These are phyloP conservation scores for Aegilops sharonensis DNA, from an alignment of 176 grass and related monocot species.

Conservation along the genomic window DNA sequence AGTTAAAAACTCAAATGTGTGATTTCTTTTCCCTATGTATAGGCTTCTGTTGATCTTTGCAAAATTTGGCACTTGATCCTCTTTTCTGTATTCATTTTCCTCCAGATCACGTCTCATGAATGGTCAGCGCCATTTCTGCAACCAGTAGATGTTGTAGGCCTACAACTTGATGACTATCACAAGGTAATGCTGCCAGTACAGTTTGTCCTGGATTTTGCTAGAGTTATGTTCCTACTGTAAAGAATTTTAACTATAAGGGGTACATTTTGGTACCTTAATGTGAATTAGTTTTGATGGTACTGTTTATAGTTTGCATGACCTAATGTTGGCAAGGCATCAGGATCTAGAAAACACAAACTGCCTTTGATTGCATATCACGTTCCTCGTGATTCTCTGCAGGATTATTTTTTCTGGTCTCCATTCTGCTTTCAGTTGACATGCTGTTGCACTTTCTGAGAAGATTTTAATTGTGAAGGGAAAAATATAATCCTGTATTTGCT, in stretches of 20 bases:
- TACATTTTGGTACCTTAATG: slow-evolving; percentile 20
- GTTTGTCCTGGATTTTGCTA: slow-evolving; percentile 1
- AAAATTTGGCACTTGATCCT: slow-evolving; percentile 20
- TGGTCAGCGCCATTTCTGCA: slow-evolving; percentile 70
- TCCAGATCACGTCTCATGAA: slow-evolving; percentile 68
- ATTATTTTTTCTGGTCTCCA: neutral
- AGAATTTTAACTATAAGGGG: neutral
- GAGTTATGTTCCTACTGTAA: neutral
- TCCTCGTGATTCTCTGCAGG: neutral
- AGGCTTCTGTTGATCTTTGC: neutral
- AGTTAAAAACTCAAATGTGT: no score
- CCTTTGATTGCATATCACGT: neutral
- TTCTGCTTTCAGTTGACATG: neutral
- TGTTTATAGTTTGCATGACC: neutral
- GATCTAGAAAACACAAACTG: neutral
- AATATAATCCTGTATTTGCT: neutral
- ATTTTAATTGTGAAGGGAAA: neutral
- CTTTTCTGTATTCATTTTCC: slow-evolving; percentile 29
- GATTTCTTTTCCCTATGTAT: no score
- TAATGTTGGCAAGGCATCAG: neutral
- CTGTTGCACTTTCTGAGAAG: neutral
- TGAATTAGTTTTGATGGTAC: neutral
- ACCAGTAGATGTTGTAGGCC: slow-evolving; percentile 74
- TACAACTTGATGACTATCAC: slow-evolving; percentile 76
- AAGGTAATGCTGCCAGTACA: slow-evolving; percentile 45